These are phyloP conservation scores for Pholiota conissans DNA, from an alignment of 768 basidiomycete species.

Conservation along the genomic window DNA sequence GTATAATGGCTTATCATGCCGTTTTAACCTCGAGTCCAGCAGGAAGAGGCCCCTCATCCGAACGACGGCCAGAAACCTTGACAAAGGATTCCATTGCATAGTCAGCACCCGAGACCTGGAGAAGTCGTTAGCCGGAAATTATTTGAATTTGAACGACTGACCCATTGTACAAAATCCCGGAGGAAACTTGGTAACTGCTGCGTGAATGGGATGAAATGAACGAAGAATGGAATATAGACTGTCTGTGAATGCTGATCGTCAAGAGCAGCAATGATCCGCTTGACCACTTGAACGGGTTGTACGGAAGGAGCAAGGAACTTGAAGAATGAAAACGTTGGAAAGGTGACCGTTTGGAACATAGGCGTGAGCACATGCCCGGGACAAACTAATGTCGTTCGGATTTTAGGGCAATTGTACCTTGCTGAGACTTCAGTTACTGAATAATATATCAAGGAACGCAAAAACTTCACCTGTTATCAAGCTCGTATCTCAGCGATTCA, in stretches of 20 bases:
- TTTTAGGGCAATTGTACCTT: constrained; percentile 69
- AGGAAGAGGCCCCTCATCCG: constrained; percentile 46
- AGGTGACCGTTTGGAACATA: constrained; percentile 64
- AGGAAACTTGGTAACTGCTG: constrained; percentile 67
- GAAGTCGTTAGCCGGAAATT: neutral
- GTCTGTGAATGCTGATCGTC: constrained; percentile 77
- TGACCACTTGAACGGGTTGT: constrained; percentile 73
- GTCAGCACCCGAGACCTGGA: constrained; percentile 67
- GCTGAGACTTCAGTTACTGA: constrained; percentile 10
- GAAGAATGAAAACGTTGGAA: constrained; percentile 51
- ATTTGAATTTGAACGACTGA: constrained; percentile 29
- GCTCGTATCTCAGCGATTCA: constrained; percentile 84
- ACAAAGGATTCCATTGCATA: constrained; percentile 67
- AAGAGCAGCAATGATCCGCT: constrained; percentile 77
- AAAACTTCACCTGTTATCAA: constrained; percentile 63
- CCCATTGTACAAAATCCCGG: constrained; percentile 77
- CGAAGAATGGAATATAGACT: constrained; percentile 74
- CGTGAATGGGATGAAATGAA: constrained; percentile 56
- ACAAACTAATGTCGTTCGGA: constrained; percentile 87
- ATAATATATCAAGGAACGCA: neutral
- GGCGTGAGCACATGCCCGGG: constrained; percentile 80
- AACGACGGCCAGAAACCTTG: constrained; percentile 60
- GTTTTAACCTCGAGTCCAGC: constrained; percentile 15
- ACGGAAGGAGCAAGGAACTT: constrained; percentile 79
- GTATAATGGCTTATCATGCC: constrained; percentile 13